Conservation (phyloP, 345 rosid species). For the Psidium guajava region DNA sequence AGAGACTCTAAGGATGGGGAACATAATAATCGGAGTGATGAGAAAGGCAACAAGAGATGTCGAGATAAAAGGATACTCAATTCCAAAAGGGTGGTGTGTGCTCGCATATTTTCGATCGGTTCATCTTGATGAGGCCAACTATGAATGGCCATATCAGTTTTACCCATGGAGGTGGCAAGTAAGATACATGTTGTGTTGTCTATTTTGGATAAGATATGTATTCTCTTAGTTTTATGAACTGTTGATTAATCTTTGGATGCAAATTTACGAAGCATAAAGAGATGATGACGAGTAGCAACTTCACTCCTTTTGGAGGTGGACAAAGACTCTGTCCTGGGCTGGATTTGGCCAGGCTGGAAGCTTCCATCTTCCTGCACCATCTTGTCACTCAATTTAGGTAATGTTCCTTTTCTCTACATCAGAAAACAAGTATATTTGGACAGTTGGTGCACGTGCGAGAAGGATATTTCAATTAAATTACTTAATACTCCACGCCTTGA, state of each 20-base stretch:
- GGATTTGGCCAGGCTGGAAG: conserved; percentile 89
- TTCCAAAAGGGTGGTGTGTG: conserved; percentile 94
- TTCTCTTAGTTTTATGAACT: background rate
- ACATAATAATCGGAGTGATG: conserved; percentile 84
- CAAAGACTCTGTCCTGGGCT: conserved; percentile 93
- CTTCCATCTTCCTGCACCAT: conserved; percentile 80
- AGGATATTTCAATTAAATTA: background rate
- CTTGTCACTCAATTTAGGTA: conserved; percentile 88
- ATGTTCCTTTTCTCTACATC: background rate
- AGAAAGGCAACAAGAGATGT: conserved; percentile 77
- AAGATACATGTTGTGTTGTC: conserved; percentile 7
- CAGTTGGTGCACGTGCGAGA: background rate
- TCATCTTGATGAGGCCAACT: conserved; percentile 79
- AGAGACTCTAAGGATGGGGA: conserved; percentile 87
- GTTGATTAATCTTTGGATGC: background rate
- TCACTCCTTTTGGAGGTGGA: conserved; percentile 97
- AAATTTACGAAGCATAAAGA: conserved; percentile 40
- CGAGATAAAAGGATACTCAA: conserved; percentile 67
- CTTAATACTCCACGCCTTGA: background rate
- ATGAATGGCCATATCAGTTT: conserved; percentile 72
- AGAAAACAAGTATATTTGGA: background rate
- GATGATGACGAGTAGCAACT: conserved; percentile 29
- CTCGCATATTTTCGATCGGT: conserved; percentile 82
- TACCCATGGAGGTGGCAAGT: conserved; percentile 99
- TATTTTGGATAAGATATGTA: background rate